These are phyloP conservation scores for Thraustochytrium sp. DNA, from an alignment of 352 stramenopile species.

Conservation along the genomic window DNA sequence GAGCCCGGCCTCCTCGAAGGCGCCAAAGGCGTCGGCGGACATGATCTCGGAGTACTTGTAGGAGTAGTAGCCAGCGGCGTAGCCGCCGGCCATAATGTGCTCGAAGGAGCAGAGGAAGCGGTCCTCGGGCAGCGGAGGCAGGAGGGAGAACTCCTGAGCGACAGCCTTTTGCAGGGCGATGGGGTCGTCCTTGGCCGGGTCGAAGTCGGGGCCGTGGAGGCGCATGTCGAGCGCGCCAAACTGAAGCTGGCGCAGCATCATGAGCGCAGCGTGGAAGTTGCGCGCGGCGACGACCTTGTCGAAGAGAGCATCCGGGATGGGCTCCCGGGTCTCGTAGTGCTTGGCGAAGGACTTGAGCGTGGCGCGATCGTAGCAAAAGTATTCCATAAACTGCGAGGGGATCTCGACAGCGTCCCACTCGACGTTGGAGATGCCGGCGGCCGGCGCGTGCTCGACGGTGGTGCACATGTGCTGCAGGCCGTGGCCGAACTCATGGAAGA, in stretches of 20 bases:
- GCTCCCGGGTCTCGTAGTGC: slow-evolving; percentile 73
- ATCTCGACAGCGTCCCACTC: slow-evolving; percentile 98
- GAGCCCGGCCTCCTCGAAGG: slow-evolving; percentile 87
- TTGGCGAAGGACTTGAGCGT: slow-evolving; percentile 70
- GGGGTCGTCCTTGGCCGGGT: slow-evolving; percentile 59
- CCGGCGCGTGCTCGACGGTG: slow-evolving; percentile 83
- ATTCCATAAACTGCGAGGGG: slow-evolving; percentile 98
- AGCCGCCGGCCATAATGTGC: slow-evolving; percentile 96
- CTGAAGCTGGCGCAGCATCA: slow-evolving; percentile 87
- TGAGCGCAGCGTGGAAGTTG: slow-evolving; percentile 89
- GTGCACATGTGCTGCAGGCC: slow-evolving; percentile 98
- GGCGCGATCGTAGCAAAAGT: slow-evolving; percentile 94
- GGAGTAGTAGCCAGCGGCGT: slow-evolving; percentile 93
- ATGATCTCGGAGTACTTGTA: slow-evolving; percentile 97
- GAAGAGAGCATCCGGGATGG: slow-evolving; percentile 86
- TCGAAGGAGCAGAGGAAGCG: slow-evolving; percentile 95
- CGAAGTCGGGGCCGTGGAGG: slow-evolving; percentile 66
- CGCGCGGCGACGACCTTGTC: slow-evolving; percentile 89
- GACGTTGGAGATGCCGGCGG: slow-evolving; percentile 92
- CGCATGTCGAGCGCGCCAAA: slow-evolving; percentile 84
- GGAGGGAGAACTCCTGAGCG: slow-evolving; percentile 73
- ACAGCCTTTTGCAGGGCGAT: slow-evolving; percentile 87
- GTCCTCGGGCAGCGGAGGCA: slow-evolving; percentile 84
- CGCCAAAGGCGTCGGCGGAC: slow-evolving; percentile 90
- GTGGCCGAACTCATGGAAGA: slow-evolving; percentile 94